A percentile compares a stretch with the other conserved stretches of the same genome.
Conservation (phyloP, 208 protist genomes). For the Leishmania tarentolae region DNA sequence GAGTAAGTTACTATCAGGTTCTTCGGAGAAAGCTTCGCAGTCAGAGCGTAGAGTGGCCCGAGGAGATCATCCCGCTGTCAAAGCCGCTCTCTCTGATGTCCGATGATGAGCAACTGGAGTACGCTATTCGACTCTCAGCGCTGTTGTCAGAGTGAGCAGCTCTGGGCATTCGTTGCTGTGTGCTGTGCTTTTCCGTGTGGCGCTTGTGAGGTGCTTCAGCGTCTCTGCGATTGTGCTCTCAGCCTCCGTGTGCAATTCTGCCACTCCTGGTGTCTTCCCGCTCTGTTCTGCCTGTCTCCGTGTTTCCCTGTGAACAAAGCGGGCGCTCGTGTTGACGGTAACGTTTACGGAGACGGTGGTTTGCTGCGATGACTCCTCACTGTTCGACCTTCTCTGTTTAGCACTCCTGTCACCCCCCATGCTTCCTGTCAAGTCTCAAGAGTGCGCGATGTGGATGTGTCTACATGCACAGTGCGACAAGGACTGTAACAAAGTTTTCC, state of each 20-base stretch:
- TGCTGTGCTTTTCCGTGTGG: neutral
- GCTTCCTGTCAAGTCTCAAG: no score
- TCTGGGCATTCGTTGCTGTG: neutral
- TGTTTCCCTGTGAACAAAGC: neutral
- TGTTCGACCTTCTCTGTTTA: slow-evolving; percentile 14
- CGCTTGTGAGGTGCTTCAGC: neutral
- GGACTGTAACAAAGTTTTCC: neutral
- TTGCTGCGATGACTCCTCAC: neutral
- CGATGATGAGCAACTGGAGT: slow-evolving; percentile 70
- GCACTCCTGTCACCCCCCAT: no score
- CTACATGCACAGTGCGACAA: neutral
- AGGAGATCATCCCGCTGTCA: slow-evolving; percentile 56
- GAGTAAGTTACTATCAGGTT: slow-evolving; percentile 50
- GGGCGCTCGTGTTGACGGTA: neutral
- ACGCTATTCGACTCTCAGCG: slow-evolving; percentile 60
- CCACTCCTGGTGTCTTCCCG: neutral
- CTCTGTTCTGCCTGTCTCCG: neutral
- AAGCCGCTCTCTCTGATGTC: slow-evolving; percentile 77
- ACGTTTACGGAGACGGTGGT: neutral
- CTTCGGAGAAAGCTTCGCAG: slow-evolving; percentile 52
- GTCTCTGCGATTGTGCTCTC: neutral
- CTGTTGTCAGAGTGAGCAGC: slow-evolving; percentile 34
- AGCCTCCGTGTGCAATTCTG: neutral
- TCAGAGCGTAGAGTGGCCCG: slow-evolving; percentile 33
- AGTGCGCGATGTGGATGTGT: neutral